Conservation (phyloP, 495 filamentous ascomycete genomes). For the Chaetomidium leptoderma region DNA sequence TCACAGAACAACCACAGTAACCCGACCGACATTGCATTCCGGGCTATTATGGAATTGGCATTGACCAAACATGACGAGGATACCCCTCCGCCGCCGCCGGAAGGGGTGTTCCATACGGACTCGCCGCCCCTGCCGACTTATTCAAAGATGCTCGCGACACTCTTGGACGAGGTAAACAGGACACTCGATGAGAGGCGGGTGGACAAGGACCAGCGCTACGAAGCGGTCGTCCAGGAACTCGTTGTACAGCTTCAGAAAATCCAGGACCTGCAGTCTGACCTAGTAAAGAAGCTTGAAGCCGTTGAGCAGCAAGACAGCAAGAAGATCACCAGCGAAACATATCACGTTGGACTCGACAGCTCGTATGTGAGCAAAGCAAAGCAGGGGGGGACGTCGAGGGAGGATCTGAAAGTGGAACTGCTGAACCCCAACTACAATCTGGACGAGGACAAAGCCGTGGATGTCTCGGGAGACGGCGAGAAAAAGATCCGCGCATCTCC, state of each 20-base stretch:
- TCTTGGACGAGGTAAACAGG: slow-evolving; percentile 92
- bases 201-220: slow-evolving; percentile 54
- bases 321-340: slow-evolving; percentile 90
- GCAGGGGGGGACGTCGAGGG: not conserved
- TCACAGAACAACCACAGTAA: slow-evolving; percentile 61
- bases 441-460: slow-evolving; percentile 22
- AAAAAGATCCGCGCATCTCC: slow-evolving; percentile 70
- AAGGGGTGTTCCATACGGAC: slow-evolving; percentile 69
- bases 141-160: slow-evolving; percentile 86
- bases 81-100: slow-evolving; percentile 62
- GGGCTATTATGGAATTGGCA: slow-evolving; percentile 73
- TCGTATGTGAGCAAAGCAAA: slow-evolving; percentile 65
- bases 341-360: slow-evolving; percentile 88
- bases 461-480: slow-evolving; percentile 59
- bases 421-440: slow-evolving; percentile 61
- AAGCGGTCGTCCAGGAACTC: slow-evolving; percentile 69
- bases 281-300: slow-evolving; percentile 65
- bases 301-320: slow-evolving; percentile 79
- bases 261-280: slow-evolving; percentile 65
- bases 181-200: slow-evolving; percentile 64
- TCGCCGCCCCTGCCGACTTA: slow-evolving; percentile 67
- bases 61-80: slow-evolving; percentile 63
- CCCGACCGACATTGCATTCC: slow-evolving; percentile 78
- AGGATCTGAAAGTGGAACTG: slow-evolving; percentile 58
- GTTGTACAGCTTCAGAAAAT: slow-evolving; percentile 71